Conservation (phyloP, 148 eudicot genomes). For the Arbutus unedo region DNA sequence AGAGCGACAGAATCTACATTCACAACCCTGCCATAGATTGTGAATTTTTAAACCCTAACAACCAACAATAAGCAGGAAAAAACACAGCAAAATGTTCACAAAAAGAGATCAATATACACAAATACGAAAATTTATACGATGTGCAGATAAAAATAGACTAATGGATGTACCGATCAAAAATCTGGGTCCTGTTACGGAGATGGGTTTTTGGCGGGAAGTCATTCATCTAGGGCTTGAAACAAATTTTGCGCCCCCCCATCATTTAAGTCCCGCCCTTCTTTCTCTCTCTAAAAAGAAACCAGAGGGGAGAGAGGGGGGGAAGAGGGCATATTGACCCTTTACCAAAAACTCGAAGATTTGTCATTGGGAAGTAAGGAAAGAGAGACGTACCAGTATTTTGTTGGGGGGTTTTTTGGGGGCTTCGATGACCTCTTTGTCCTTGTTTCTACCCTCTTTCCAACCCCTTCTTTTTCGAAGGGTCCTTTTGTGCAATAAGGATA, state of each 20-base stretch:
- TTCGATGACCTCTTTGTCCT: conserved; percentile 19
- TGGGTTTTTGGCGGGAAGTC: conserved; percentile 27
- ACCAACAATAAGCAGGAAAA: conserved; percentile 4
- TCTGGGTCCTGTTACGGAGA: not conserved
- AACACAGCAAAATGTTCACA: conserved; percentile 5
- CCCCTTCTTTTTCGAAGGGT: not conserved
- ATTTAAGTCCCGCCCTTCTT: conserved; percentile 1
- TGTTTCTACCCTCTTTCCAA: conserved; percentile 10
- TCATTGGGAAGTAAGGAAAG: conserved; percentile 13
- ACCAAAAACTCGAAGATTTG: not conserved
- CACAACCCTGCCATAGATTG: not conserved
- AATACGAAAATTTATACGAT: not conserved
- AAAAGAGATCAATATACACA: not conserved
- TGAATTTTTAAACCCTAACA: conserved; percentile 5
- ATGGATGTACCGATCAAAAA: conserved; percentile 6
- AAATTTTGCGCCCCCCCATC: not conserved
- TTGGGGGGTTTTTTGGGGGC: not conserved
- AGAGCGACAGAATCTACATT: not conserved
- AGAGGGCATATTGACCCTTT: conserved; percentile 3
- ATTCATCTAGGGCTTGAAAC: conserved; percentile 15
- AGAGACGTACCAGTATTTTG: conserved; percentile 17
- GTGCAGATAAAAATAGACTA: not conserved
- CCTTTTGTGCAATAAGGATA: not conserved
- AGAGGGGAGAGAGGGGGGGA: conserved; percentile 14
- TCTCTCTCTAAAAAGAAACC: conserved; percentile 16